Percentiles rank a stretch among this genome's conserved stretches.
These are phyloP conservation scores for Wickerhamomyces chambardii DNA, from an alignment of 805 yeast genomes.

Conservation along the genomic window DNA sequence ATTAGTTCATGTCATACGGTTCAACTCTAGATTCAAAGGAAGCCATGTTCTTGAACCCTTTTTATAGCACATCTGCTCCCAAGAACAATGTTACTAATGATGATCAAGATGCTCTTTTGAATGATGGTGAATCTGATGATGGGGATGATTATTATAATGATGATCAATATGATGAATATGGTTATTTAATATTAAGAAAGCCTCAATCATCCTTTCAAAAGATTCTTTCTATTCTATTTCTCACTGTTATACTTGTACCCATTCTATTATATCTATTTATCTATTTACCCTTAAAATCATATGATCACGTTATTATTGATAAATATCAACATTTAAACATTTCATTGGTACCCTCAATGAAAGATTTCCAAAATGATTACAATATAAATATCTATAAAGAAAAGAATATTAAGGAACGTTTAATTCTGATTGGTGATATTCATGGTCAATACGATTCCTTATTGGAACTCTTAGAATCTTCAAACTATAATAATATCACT, in stretches of 20 bases:
- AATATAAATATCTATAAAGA: background rate
- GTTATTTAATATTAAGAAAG: too few relatives aligned
- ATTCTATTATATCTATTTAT: background rate
- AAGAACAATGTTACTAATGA: too few relatives aligned
- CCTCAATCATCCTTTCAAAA: too few relatives aligned
- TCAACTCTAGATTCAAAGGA: too few relatives aligned
- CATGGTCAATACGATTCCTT: slow-evolving; percentile 70
- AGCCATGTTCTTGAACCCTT: too few relatives aligned
- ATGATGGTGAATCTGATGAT: too few relatives aligned
- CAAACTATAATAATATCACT: slow-evolving; percentile 31
- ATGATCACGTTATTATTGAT: slow-evolving; percentile 1
- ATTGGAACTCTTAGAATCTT: slow-evolving; percentile 38
- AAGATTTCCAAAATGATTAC: background rate
- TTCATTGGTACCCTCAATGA: background rate
- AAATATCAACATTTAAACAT: background rate
- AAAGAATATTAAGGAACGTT: slow-evolving; percentile 20
- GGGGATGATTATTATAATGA: too few relatives aligned
- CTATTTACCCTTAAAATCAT: background rate
- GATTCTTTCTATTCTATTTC: too few relatives aligned
- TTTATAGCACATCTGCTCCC: too few relatives aligned
- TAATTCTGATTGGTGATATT: slow-evolving; percentile 76
- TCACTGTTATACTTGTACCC: background rate
- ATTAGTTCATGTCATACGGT: too few relatives aligned
- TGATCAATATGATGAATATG: too few relatives aligned
- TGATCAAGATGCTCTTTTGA: too few relatives aligned